Base-by-base conservation (phyloP, 108 stramenopile genomes). In the Tribonema minus region DNA sequence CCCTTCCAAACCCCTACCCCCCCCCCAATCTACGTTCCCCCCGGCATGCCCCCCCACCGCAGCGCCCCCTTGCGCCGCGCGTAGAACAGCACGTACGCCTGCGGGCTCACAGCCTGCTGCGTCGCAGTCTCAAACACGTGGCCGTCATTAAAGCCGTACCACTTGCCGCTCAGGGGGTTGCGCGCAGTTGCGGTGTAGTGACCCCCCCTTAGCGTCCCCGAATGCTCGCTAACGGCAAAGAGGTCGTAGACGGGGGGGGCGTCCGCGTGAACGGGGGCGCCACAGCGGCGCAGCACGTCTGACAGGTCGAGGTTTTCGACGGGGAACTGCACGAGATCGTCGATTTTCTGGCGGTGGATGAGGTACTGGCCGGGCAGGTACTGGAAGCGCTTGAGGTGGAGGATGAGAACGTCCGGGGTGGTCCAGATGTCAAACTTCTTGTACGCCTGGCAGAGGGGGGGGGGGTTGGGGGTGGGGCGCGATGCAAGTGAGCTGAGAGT, bases 331-430 rank as follows among this genome's bases (percentile, higher is more conserved):
- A 99, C 94, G 3, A 92, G 86, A 26, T 89, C 87, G 29, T 93
- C 90, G 63, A 99, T 92, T 78, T 99, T 99, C 67, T 96, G 90
- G 23, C 97, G 91, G 37, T 92, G 73, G 20, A 87, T 67, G 30
- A 34, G 91, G 70, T 91, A 91, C 0, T 88, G 90, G 26, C 88
- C 88, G 26, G 94, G 85, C 1, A 89, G 87, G 76, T 89, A 96
- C 37, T 92, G 88, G 76, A 99, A 99, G 30, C 98, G 85, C 86
- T 99, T 99, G 61, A 99, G 87, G 74, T 98, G 95, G 32, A 99
- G 67, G 62, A 99, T 93, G 12, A 99, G 87, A 15, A 97, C 91
- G 28, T 94, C 94, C 3, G 98, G 98, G 6, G 93, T 78, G 31
- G 91, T 84, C 82, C 93, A 98, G 0, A 98, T 71, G 70, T 93